Conservation (phyloP, 2,329 filamentous ascomycete genomes). For the Juglanconis sp. region DNA sequence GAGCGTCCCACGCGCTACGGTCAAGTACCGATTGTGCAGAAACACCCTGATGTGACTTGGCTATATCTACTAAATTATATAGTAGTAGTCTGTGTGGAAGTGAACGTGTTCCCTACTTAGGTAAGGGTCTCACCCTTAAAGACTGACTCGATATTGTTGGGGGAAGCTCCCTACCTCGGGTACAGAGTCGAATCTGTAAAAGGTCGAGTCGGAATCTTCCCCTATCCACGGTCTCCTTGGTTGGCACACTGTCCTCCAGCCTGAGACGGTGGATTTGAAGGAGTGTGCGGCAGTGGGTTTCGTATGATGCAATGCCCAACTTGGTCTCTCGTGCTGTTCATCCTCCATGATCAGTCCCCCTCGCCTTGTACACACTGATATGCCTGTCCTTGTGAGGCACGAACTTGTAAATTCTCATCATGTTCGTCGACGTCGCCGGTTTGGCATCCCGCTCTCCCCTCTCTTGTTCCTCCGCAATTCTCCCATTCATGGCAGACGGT, state of each 20-base stretch:
- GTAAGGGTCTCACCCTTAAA: too few relatives aligned
- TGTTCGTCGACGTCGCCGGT: neutral
- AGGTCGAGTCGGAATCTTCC: too few relatives aligned
- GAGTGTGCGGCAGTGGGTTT: neutral
- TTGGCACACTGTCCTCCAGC: neutral
- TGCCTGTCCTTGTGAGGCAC: slow-evolving; percentile 19
- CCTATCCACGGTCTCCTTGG: too few relatives aligned
- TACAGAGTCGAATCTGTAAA: too few relatives aligned
- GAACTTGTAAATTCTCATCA: slow-evolving; percentile 18
- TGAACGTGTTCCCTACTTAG: too few relatives aligned
- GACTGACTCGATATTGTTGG: too few relatives aligned
- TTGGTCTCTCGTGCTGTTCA: neutral
- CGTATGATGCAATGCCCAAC: neutral
- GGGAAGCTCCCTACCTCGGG: too few relatives aligned
- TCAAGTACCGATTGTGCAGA: too few relatives aligned
- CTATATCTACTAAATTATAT: too few relatives aligned
- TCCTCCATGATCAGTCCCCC: neutral
- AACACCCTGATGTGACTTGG: too few relatives aligned
- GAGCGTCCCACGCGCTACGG: too few relatives aligned
- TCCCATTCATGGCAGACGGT: slow-evolving; percentile 13
- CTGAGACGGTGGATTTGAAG: neutral
- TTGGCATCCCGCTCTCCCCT: neutral
- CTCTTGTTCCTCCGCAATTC: neutral
- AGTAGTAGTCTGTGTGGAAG: too few relatives aligned
- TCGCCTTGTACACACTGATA: slow-evolving; percentile 19